Base-by-base conservation (phyloP, 805 yeast species). In the Candida cerambycidarum region DNA sequence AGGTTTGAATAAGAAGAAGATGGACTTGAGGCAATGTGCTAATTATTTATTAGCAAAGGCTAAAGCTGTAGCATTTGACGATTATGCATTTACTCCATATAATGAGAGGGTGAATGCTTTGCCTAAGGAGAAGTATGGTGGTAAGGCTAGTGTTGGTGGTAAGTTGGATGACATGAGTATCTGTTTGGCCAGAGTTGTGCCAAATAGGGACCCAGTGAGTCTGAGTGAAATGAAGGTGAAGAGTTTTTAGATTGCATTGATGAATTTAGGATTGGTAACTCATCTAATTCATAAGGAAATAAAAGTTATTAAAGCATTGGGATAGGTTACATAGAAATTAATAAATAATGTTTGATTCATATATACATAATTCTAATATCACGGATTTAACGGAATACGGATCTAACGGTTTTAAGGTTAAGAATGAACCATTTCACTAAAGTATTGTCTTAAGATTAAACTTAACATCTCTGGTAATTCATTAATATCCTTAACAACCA, bases 391-490 rank as follows among this genome's bases (percentile, higher is more conserved):
- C n/a, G n/a, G n/a, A n/a, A n/a, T n/a, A n/a, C n/a, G n/a, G n/a
- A n/a, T n/a, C n/a, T n/a, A n/a, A n/a, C n/a, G n/a, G n/a, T n/a
- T n/a, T n/a, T n/a, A n/a, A n/a, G n/a, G n/a, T 16, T 28, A 28
- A 28, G 16, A 5, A n/a, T 10, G 51, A 12, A 70, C 65, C 43
- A 67, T 59, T 57, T 89, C 95, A 1, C 89, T 73, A 63, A 93
- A 95, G 64, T 87, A 93, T 62, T 93, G 99, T 55, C 98, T 80
- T 46, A 93, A 73, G 48, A 95, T 92, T 51, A 85, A 72, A 1
- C 97, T 80, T 42, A 93, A 73, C 84, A 93, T 89, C 57, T 83
- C 87, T 12, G 99, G 99, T 29, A 93, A 73, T 65, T 92, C 98
- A 37, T 76, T 76, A 52, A 95, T 85, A 57, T 92, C 82, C 53